phyloP scores from a whole-genome alignment of 2,329 filamentous ascomycete genomes.

The Aureobasidium sp. region DNA sequence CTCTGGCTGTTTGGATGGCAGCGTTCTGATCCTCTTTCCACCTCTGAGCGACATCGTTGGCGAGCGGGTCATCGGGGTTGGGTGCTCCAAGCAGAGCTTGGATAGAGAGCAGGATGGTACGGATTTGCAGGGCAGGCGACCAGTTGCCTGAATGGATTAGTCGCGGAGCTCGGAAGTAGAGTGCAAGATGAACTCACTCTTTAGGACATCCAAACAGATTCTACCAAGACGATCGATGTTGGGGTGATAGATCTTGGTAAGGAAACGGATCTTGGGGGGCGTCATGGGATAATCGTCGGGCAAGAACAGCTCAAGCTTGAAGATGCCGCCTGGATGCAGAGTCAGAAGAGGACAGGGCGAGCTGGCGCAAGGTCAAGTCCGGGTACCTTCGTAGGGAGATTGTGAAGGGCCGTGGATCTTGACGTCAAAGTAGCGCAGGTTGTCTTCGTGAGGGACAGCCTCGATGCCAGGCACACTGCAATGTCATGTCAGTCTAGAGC shows the following conservation, averaged over 20 bases:
- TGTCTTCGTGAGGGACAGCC: constrained; percentile 91
- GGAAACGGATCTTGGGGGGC: constrained; percentile 93
- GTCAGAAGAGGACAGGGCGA: background rate
- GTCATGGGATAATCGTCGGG: constrained; percentile 99
- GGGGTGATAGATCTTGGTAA: constrained; percentile 98
- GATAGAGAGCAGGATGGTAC: constrained; percentile 97
- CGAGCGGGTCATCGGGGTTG: constrained; percentile 96
- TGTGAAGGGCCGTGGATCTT: constrained; percentile 87
- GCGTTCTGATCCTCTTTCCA: constrained; percentile 96
- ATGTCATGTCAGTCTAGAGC: constrained; percentile 1
- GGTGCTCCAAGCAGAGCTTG: constrained; percentile 92
- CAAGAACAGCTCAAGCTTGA: constrained; percentile 94
- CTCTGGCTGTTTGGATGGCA: constrained; percentile 83
- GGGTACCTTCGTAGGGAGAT: constrained; percentile 86
- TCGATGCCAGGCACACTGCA: constrained; percentile 88
- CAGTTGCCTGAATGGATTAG: constrained; percentile 69
- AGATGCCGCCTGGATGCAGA: constrained; percentile 61
- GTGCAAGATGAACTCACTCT: constrained; percentile 54
- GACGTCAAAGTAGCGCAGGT: constrained; percentile 96
- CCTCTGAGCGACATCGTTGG: constrained; percentile 92
- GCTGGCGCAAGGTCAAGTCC: background rate
- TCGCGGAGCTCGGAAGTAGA: background rate
- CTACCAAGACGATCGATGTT: constrained; percentile 97
- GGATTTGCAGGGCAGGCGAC: constrained; percentile 95
- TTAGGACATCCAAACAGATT: constrained; percentile 94